phyloP scores from a whole-genome alignment of 2,329 filamentous ascomycete genomes.

The Fusarium humuli region DNA sequence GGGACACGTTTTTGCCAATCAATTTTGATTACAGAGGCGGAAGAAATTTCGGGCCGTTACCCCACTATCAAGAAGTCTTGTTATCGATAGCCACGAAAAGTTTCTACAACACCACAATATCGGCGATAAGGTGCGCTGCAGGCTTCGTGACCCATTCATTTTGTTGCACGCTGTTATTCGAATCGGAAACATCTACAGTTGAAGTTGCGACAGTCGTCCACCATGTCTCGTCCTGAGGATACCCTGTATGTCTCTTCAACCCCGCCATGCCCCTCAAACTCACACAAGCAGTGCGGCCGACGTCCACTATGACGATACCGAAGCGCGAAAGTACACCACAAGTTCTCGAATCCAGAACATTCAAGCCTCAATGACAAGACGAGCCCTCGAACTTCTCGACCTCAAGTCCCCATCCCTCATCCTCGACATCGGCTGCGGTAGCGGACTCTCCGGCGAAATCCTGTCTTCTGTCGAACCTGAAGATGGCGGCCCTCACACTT shows the following conservation, averaged over 20 bases:
- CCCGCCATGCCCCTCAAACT: constrained; percentile 44
- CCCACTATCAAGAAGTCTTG: constrained; percentile 14
- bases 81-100: constrained; percentile 48
- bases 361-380: constrained; percentile 92
- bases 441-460: constrained; percentile 93
- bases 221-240: constrained; percentile 97
- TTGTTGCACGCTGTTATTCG: background rate
- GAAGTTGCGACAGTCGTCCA: constrained; percentile 47
- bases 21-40: background rate
- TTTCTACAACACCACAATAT: constrained; percentile 32
- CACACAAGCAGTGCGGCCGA: constrained; percentile 78
- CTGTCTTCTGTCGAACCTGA: constrained; percentile 76
- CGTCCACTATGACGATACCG: constrained; percentile 95
- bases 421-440: constrained; percentile 96
- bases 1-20: constrained; percentile 45
- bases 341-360: constrained; percentile 95
- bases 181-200: background rate
- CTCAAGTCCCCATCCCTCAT: constrained; percentile 84
- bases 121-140: constrained; percentile 20
- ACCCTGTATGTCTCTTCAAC: constrained; percentile 72
- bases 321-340: constrained; percentile 97
- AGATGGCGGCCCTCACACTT: constrained; percentile 87
- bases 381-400: constrained; percentile 90
- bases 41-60: constrained; percentile 7
- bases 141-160: background rate